Conservation (phyloP, 2,329 filamentous ascomycete genomes). For the Aspergillus transmontanensis region DNA sequence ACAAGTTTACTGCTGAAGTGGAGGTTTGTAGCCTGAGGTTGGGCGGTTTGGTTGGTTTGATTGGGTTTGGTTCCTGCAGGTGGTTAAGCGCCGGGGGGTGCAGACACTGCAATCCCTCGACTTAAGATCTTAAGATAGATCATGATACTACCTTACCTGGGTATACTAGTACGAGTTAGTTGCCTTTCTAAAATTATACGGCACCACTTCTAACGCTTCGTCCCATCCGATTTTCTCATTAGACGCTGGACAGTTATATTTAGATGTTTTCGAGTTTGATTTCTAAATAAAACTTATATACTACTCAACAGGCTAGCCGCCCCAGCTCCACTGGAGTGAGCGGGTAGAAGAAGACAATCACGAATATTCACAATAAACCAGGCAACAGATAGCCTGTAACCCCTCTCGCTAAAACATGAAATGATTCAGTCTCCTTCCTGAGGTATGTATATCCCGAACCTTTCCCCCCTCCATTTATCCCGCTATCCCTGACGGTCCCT, state of each 20-base stretch:
- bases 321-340: not conserved
- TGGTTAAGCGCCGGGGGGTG: constrained; percentile 1
- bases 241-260: not conserved
- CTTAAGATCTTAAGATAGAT: not conserved
- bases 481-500: constrained; percentile 16
- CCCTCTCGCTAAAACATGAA: not conserved
- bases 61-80: constrained; percentile 7
- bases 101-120: constrained; percentile 1
- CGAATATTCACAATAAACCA: not conserved
- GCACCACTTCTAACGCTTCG: not conserved
- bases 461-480: not conserved
- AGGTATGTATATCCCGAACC: constrained; percentile 2
- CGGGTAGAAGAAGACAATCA: not conserved
- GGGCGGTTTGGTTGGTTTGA: not conserved
- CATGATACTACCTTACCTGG: too few species aligned
- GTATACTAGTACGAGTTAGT: not conserved
- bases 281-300: not conserved
- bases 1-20: not conserved
- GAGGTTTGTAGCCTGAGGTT: not conserved
- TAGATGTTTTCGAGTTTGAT: not conserved
- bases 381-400: not conserved
- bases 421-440: constrained; percentile 1
- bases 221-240: not conserved
- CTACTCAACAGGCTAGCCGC: not conserved
- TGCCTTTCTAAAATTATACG: constrained; percentile 4